phyloP scores from a whole-genome alignment of 2,329 filamentous ascomycete genomes.

The Teratosphaeria pseudoeucalypti region DNA sequence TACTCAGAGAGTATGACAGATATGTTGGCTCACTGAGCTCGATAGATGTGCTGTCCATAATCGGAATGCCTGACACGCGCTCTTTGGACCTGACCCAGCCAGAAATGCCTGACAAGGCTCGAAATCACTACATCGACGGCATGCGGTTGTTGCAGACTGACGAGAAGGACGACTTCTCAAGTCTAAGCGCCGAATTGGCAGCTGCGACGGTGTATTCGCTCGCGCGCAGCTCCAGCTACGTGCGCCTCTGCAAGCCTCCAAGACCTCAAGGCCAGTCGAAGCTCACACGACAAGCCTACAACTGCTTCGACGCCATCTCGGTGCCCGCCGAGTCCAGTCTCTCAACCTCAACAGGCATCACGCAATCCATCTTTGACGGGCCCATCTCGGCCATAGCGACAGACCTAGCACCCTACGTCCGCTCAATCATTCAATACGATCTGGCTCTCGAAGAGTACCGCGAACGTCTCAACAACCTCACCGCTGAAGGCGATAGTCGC shows the following conservation, averaged over 20 bases:
- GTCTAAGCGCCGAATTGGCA: slow-evolving; percentile 25
- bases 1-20: slow-evolving; percentile 43
- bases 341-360: slow-evolving; percentile 35
- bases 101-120: slow-evolving; percentile 43
- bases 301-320: slow-evolving; percentile 44
- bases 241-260: background rate
- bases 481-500: slow-evolving; percentile 47
- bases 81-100: slow-evolving; percentile 55
- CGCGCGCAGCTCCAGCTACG: slow-evolving; percentile 6
- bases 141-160: slow-evolving; percentile 45
- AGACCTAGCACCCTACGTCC: slow-evolving; percentile 85
- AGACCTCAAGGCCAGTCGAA: background rate
- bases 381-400: slow-evolving; percentile 53
- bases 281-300: slow-evolving; percentile 25
- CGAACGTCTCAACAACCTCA: slow-evolving; percentile 48
- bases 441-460: slow-evolving; percentile 59
- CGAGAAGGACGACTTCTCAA: slow-evolving; percentile 34
- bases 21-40: slow-evolving; percentile 54
- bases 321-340: slow-evolving; percentile 25
- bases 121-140: slow-evolving; percentile 45
- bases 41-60: slow-evolving; percentile 50
- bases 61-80: slow-evolving; percentile 32
- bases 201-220: slow-evolving; percentile 16
- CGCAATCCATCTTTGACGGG: slow-evolving; percentile 68
- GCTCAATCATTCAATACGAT: slow-evolving; percentile 72